A percentile compares a stretch with the other conserved stretches of the same genome.
phyloP scores from a whole-genome alignment of 177 flowering plant species.

The Telopea speciosissima region DNA sequence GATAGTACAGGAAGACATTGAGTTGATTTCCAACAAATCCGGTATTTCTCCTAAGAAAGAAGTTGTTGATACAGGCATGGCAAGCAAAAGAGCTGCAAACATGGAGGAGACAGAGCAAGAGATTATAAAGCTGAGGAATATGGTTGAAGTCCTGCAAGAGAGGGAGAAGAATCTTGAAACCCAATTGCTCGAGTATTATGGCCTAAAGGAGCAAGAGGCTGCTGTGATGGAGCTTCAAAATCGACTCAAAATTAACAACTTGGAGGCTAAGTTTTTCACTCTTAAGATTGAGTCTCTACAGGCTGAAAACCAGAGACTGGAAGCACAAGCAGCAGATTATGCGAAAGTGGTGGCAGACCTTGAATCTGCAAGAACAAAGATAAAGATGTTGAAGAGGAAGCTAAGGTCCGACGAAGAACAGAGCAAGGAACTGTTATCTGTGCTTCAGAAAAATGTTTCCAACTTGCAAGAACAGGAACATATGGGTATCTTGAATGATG shows the following conservation, averaged over 20 bases:
- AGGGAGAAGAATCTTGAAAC: slow-evolving; percentile 57
- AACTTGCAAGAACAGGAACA: slow-evolving; percentile 51
- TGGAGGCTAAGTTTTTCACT: slow-evolving; percentile 62
- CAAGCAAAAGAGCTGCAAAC: slow-evolving; percentile 14
- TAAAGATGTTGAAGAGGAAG: slow-evolving; percentile 58
- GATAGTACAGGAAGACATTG: slow-evolving; percentile 39
- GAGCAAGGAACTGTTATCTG: slow-evolving; percentile 52
- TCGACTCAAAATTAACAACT: slow-evolving; percentile 49
- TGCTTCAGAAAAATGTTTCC: slow-evolving; percentile 51
- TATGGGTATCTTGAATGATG: slow-evolving; percentile 17
- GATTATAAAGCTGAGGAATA: slow-evolving; percentile 34
- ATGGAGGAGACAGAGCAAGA: slow-evolving; percentile 44
- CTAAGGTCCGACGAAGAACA: slow-evolving; percentile 57
- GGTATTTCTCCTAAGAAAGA: slow-evolving; percentile 28
- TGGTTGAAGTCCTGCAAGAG: slow-evolving; percentile 49
- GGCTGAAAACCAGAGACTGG: slow-evolving; percentile 59
- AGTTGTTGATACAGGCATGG: slow-evolving; percentile 18
- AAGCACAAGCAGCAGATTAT: slow-evolving; percentile 61
- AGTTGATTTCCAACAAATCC: slow-evolving; percentile 14
- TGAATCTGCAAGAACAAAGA: slow-evolving; percentile 56
- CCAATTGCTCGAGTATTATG: slow-evolving; percentile 71
- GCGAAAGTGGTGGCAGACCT: slow-evolving; percentile 48
- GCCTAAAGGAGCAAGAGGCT: slow-evolving; percentile 75
- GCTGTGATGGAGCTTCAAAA: slow-evolving; percentile 68
- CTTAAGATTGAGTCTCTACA: slow-evolving; percentile 70